These are phyloP conservation scores for Hericium alpestre DNA, from an alignment of 768 basidiomycete genomes.

Conservation along the genomic window DNA sequence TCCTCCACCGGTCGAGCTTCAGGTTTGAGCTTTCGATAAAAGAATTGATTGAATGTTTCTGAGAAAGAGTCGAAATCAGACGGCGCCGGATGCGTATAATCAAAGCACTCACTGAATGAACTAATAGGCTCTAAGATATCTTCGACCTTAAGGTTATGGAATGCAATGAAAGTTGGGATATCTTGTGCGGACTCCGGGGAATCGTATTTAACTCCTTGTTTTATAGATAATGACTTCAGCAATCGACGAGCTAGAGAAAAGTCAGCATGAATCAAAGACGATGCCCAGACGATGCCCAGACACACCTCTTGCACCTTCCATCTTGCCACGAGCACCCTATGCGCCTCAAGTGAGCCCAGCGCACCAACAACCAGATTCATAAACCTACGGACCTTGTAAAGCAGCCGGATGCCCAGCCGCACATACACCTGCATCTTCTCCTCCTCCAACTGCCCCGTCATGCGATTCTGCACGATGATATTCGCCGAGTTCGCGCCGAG, in stretches of 20 bases:
- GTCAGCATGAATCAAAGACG: not conserved
- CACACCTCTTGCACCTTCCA: slow-evolving; percentile 82
- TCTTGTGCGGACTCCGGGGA: slow-evolving; percentile 73
- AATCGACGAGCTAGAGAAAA: slow-evolving; percentile 54
- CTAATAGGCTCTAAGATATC: slow-evolving; percentile 78
- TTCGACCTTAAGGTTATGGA: slow-evolving; percentile 73
- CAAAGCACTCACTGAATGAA: slow-evolving; percentile 56
- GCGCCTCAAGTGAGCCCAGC: not conserved
- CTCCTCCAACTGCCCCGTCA: slow-evolving; percentile 87
- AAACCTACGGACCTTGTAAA: slow-evolving; percentile 57
- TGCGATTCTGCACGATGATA: slow-evolving; percentile 91
- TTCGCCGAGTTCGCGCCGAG: slow-evolving; percentile 97
- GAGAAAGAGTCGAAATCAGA: not conserved
- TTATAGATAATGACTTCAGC: slow-evolving; percentile 82
- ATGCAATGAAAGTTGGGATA: slow-evolving; percentile 81
- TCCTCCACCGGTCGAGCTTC: slow-evolving; percentile 65
- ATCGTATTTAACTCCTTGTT: slow-evolving; percentile 92
- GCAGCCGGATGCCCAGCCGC: slow-evolving; percentile 78
- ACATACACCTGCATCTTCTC: slow-evolving; percentile 98
- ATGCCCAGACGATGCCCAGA: slow-evolving; percentile 2
- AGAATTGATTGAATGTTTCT: slow-evolving; percentile 93
- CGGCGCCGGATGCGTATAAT: not conserved
- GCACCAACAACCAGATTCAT: not conserved
- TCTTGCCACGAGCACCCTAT: slow-evolving; percentile 71
- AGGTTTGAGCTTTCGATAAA: slow-evolving; percentile 77